A percentile compares a stretch with the other conserved stretches of the same genome.
phyloP scores from a whole-genome alignment of 495 filamentous ascomycete genomes.

The Tuber microsphaerosporum region DNA sequence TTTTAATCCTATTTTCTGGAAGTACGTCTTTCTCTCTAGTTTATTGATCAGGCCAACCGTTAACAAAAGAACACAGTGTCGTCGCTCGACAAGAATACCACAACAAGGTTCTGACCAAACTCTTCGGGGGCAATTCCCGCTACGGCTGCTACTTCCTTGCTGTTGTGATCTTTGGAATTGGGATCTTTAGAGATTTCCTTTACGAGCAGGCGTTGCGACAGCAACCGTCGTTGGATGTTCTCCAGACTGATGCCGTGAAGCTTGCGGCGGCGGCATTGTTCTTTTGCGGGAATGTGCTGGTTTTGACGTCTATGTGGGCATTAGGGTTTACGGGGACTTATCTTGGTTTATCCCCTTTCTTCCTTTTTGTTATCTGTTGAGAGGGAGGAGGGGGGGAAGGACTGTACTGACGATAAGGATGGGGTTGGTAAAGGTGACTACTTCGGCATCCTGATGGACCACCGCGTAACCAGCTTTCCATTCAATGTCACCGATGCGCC shows the following conservation, averaged over 20 bases:
- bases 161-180: slow-evolving; percentile 78
- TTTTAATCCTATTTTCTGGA: slow-evolving; percentile 77
- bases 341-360: slow-evolving; percentile 44
- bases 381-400: background rate
- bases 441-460: slow-evolving; percentile 95
- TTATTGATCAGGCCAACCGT: background rate
- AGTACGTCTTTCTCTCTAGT: slow-evolving; percentile 47
- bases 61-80: background rate
- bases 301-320: slow-evolving; percentile 79
- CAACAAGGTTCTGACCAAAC: slow-evolving; percentile 75
- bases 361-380: background rate
- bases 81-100: slow-evolving; percentile 65
- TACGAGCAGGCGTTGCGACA: slow-evolving; percentile 67
- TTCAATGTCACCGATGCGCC: slow-evolving; percentile 89
- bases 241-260: slow-evolving; percentile 50
- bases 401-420: background rate
- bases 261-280: slow-evolving; percentile 62
- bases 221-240: slow-evolving; percentile 66
- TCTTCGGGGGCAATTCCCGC: slow-evolving; percentile 73
- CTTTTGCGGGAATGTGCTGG: slow-evolving; percentile 70
- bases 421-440: slow-evolving; percentile 63
- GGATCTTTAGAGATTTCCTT: slow-evolving; percentile 73
- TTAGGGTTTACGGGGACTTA: slow-evolving; percentile 97
- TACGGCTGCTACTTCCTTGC: slow-evolving; percentile 86
- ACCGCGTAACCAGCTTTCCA: slow-evolving; percentile 84